These are phyloP conservation scores for Zizania latifolia DNA, from an alignment of 176 grass and related monocot genomes.

Conservation along the genomic window DNA sequence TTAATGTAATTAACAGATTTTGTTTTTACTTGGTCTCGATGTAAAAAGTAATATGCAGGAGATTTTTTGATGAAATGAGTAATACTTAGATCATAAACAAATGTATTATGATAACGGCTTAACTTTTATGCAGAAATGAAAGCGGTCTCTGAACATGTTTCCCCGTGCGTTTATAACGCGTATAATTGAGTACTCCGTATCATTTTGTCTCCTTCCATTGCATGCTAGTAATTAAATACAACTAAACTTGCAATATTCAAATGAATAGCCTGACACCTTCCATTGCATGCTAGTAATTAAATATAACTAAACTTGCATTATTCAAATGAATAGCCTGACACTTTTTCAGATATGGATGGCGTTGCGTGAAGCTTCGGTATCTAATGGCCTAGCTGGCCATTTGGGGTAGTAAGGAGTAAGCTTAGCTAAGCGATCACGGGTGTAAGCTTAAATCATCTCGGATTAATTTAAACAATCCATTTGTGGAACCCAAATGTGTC, in stretches of 20 bases:
- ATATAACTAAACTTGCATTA: background rate
- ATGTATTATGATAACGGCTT: too few species aligned
- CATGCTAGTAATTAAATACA: too few species aligned
- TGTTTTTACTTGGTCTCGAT: too few species aligned
- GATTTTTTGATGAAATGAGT: too few species aligned
- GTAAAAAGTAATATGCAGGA: too few species aligned
- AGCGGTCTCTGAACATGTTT: background rate
- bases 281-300: too few species aligned
- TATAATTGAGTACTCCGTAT: background rate
- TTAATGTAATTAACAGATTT: too few species aligned
- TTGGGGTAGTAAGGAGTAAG: too few species aligned
- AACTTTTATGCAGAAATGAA: background rate
- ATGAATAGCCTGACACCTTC: background rate
- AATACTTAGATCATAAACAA: too few species aligned
- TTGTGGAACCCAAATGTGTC: background rate
- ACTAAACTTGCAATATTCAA: background rate
- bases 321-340: background rate
- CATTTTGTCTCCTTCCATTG: too few species aligned
- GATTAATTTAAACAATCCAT: background rate
- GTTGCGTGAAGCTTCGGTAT: background rate
- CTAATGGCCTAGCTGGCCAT: background rate
- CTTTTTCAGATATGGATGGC: background rate
- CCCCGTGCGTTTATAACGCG: background rate
- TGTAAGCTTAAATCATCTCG: background rate
- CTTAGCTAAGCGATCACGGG: constrained; percentile 18